Evolutionary conservation across 257 asterid genomes (phyloP).

Genomic region (Rhazya stricta): DNA sequence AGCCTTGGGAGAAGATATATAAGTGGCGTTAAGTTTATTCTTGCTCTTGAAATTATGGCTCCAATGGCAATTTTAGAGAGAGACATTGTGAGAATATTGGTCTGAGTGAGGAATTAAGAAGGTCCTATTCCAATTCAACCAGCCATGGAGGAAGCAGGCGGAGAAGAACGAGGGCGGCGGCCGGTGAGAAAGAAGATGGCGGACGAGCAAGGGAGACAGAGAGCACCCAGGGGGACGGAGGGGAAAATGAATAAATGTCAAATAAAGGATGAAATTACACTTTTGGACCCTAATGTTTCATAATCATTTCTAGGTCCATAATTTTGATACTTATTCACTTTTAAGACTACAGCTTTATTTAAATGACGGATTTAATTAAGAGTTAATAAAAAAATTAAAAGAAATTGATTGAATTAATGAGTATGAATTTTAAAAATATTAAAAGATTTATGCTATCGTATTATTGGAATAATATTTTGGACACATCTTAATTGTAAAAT

Average conservation of each 20-base stretch:
- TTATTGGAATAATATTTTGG: no score
- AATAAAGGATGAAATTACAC: background rate
- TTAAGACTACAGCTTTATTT: no score
- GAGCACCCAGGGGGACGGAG: background rate
- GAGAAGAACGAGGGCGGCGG: background rate
- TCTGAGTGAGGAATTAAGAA: background rate
- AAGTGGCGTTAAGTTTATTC: background rate
- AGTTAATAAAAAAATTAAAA: no score
- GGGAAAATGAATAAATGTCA: background rate
- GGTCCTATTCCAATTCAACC: background rate
- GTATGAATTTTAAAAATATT: no score
- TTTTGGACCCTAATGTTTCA: background rate
- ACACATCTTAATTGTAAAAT: no score
- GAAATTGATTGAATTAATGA: no score
- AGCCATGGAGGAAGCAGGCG: background rate
- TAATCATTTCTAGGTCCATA: background rate
- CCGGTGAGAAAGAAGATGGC: background rate
- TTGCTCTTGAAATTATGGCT: slow-evolving; percentile 1
- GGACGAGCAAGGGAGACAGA: background rate
- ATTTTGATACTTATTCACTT: background rate
- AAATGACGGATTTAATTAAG: no score
- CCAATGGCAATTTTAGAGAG: background rate
- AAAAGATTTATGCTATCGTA: no score
- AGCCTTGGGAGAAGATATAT: background rate
- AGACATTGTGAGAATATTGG: background rate